Base-by-base conservation (phyloP, 768 basidiomycete genomes). In the Mycena chlorophos region DNA sequence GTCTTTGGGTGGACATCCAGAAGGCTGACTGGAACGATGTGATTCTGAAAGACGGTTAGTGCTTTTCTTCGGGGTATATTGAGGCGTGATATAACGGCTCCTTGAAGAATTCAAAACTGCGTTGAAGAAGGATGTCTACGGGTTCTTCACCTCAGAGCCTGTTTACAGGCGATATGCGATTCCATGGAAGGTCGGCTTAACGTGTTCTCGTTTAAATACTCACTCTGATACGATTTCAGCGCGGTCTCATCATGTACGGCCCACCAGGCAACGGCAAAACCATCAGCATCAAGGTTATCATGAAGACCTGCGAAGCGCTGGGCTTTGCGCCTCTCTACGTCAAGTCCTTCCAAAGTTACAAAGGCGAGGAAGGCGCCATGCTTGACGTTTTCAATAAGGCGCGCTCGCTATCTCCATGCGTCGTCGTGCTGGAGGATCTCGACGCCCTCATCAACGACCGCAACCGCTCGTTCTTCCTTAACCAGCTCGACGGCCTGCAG, bases 221-320 rank as follows among this genome's bases (percentile, higher is more conserved):
- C 26, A 37, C 38, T 55, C 49, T 38, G 51, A 14, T 12, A 34
- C 56, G 6, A 43, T 27, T 54, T 16, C 56, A 92, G 87, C 85
- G 91, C 55, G 91, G 91, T 26, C 68, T 93, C 57, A 91, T 94
- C 65, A 78, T 94, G 79, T 77, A 86, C 57, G 92, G 92, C 1
- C 87, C 90, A n/a, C 88, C 89, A 62, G 90, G 91, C 5, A 92
- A 93, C 60, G 91, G 91, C 5, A 91, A 91, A 68, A 90, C 88
- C 0, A 91, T 92, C 70, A 88, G 81, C 52, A 71, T 94, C 63
- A 92, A 91, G 68, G 85, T 82, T 8, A 83, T 93, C 58, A 92
- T 93, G 86, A 89, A 86, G 67, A 78, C 78, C 1, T 86, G 86
- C 55, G 76, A 78, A 38, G 84, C 80, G 20, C 75, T 74, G 52